Percentiles rank a stretch among this genome's conserved stretches.
phyloP scores from a whole-genome alignment of 2,329 filamentous ascomycete species.

The Penicillium sp. region DNA sequence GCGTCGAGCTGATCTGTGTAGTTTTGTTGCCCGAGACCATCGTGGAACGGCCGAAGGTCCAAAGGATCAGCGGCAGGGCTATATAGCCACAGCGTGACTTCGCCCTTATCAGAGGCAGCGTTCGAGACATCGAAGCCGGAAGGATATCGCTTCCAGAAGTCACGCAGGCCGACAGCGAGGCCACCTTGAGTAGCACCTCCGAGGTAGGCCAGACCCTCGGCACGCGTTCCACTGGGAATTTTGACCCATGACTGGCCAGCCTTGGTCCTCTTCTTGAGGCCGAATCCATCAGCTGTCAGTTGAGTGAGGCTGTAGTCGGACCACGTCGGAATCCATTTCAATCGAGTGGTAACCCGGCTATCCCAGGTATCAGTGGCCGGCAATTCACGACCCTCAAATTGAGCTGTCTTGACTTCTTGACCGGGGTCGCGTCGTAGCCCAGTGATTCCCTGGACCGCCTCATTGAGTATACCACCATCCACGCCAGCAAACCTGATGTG shows the following conservation, averaged over 20 bases:
- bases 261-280: constrained; percentile 61
- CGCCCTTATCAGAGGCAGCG: constrained; percentile 51
- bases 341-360: constrained; percentile 45
- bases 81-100: constrained; percentile 63
- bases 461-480: constrained; percentile 57
- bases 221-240: constrained; percentile 57
- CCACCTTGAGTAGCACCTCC: constrained; percentile 60
- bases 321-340: constrained; percentile 57
- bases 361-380: constrained; percentile 47
- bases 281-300: constrained; percentile 62
- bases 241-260: constrained; percentile 60
- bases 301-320: constrained; percentile 60
- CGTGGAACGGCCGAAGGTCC: constrained; percentile 60
- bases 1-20: constrained; percentile 62
- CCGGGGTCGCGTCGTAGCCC: constrained; percentile 54
- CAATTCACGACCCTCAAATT: constrained; percentile 53
- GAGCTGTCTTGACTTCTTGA: constrained; percentile 52
- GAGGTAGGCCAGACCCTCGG: constrained; percentile 60
- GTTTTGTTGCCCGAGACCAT: constrained; percentile 57
- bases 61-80: constrained; percentile 58
- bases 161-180: constrained; percentile 58
- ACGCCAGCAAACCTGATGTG: constrained; percentile 60
- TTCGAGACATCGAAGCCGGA: constrained; percentile 58
- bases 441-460: constrained; percentile 62
- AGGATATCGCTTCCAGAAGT: constrained; percentile 67